A percentile compares a stretch with the other conserved stretches of the same genome.
Evolutionary conservation across 805 yeast genomes (phyloP).

Genomic region (Candida tibetensis): DNA sequence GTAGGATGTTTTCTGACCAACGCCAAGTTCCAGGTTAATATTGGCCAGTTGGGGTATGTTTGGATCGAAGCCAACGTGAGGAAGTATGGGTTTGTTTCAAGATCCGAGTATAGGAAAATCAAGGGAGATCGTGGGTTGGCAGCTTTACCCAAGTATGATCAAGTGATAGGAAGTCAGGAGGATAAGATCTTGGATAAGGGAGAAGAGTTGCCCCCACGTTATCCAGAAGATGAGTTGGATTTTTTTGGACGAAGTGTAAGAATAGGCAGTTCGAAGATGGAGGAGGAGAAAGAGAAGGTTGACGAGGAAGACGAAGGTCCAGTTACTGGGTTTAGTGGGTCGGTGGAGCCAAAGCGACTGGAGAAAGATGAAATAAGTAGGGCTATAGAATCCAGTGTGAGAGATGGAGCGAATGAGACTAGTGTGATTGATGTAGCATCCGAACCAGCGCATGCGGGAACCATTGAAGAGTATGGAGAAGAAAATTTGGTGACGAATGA

Average conservation of each 20-base stretch:
- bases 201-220: slow-evolving; percentile 68
- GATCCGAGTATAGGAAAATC: slow-evolving; percentile 36
- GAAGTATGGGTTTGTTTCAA: slow-evolving; percentile 55
- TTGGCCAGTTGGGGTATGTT: slow-evolving; percentile 45
- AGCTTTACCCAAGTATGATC: slow-evolving; percentile 35
- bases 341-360: slow-evolving; percentile 2
- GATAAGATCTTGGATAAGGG: slow-evolving; percentile 68
- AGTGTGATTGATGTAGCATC: too few relatives aligned
- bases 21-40: slow-evolving; percentile 41
- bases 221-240: slow-evolving; percentile 60
- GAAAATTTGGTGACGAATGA: too few relatives aligned
- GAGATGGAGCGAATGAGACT: slow-evolving; percentile 7
- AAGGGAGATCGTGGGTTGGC: slow-evolving; percentile 40
- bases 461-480: slow-evolving; percentile 8
- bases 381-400: too few relatives aligned
- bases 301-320: not conserved
- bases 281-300: slow-evolving; percentile 5
- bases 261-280: slow-evolving; percentile 28
- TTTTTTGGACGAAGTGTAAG: slow-evolving; percentile 51
- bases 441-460: too few relatives aligned
- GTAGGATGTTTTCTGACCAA: slow-evolving; percentile 49
- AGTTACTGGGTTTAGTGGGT: not conserved
- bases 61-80: slow-evolving; percentile 53
- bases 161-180: slow-evolving; percentile 16
- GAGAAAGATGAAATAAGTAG: too few relatives aligned